Evolutionary conservation across 768 basidiomycete species (phyloP), one percentile per base, ranked within the genome.

Genomic region (Lepiota venenata): DNA sequence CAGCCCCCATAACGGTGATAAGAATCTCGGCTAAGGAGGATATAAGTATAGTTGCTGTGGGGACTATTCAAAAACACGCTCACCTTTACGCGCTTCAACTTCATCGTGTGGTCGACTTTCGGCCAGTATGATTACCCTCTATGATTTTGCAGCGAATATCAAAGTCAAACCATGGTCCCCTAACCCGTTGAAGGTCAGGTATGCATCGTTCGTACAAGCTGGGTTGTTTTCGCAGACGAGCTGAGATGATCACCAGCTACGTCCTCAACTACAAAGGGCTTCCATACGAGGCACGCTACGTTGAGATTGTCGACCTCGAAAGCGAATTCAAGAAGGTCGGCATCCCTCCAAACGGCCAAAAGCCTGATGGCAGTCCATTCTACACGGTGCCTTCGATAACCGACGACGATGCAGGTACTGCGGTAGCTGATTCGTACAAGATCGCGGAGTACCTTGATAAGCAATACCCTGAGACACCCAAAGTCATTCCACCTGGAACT

Each of bases 391-490:
- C 83, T 0, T 69, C 74, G 25, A 79, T 85, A 50, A 61, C 74
- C 58, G 81, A 83, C 59, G 71, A 73, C 0, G 62, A 63, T 32
- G 80, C 76, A 4, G 69, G 67, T 5, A 56, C 61, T 2, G 52
- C 65, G 5, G 32, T 82, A 27, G 57, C 72, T 8, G 77, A 82
- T 29, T 81, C 81, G 0, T 58, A 65, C 38, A 60, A 56, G 29
- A 83, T 84, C 52, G 80, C 77, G 1, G 58, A 68, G 14, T 81
- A 84, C 62, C 69, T 83, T 52, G 82, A 83, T 50, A 64, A 67
- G 1, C 68, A 70, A 1, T 83, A 81, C 58, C 78, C 81, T 0
- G 64, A 70, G 45, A 69, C 74, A 0, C 56, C 56, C 0, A 50
- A 38, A 10, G 54, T 39, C 12, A 59, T 79, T 52, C 73, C 72